Base-by-base conservation (phyloP, 1,284 basidiomycete genomes). In the Calocybe gambosa region DNA sequence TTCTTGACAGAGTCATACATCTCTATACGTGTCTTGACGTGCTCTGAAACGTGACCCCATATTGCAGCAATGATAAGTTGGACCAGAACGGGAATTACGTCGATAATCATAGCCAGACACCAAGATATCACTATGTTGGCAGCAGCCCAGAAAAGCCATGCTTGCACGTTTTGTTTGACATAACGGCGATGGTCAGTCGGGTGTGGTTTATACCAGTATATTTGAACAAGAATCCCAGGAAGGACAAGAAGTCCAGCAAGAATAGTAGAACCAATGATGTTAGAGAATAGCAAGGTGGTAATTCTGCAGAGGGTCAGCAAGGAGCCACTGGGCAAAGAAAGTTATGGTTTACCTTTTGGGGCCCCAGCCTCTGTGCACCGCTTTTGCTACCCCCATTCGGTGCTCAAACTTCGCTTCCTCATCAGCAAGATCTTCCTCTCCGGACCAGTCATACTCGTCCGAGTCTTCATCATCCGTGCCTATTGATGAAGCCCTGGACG, bases 101-200 rank as follows among this genome's bases (percentile, higher is more conserved):
- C 81, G 54, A 86, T 68, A 50, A 83, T 63, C 63, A 87, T 68
- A 5, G 80, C 85, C 23, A 89, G 76, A 54, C 72, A 81, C 85
- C 85, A 89, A 2, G 85, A 88, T 42, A 86, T 71, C 47, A 84
- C 63, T 42, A 88, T 65, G 60, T 89, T 88, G 28, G 81, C 74
- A 2, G 85, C 85, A 7, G 77, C 78, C 85, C 86, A 89, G 62
- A 85, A 85, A 5, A 87, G 67, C 85, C 85, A 89, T 8, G 83
- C 81, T 55, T 85, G 72, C 41, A 87, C 63, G 57, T 86, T 89
- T 51, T 81, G 71, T 42, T 74, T 74, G 49, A 85, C 71, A 54
- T 75, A 85, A 29, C 66, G 69, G 12, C 84, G 73, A 52, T 78
- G 66, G 6, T 72, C 68, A 12, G 75, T 77, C 7, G 74, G 75